Conservation (phyloP, 1,284 basidiomycete species). For the Inonotus obliquus region DNA sequence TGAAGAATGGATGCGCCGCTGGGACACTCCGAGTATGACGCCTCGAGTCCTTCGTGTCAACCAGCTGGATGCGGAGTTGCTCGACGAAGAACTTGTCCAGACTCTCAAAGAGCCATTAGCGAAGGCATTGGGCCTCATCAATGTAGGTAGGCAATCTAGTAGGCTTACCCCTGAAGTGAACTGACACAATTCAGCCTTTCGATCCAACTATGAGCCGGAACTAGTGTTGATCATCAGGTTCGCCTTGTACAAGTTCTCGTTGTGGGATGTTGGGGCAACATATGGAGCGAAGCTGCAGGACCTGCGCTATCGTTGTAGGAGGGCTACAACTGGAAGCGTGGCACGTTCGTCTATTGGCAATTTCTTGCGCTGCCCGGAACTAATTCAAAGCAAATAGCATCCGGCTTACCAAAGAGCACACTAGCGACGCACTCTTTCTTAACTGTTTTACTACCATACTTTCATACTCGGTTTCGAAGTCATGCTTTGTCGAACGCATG, state of each 20-base stretch:
- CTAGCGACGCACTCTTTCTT: slow-evolving; percentile 69
- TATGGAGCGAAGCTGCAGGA: slow-evolving; percentile 94
- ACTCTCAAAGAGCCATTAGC: slow-evolving; percentile 82
- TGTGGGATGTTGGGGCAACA: slow-evolving; percentile 78
- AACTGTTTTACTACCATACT: slow-evolving; percentile 76
- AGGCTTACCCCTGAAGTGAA: background rate
- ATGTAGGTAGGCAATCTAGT: slow-evolving; percentile 44
- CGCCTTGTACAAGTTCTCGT: slow-evolving; percentile 77
- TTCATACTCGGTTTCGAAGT: slow-evolving; percentile 67
- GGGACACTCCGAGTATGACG: slow-evolving; percentile 28
- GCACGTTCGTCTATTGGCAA: slow-evolving; percentile 30
- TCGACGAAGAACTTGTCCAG: slow-evolving; percentile 86
- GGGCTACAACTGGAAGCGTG: slow-evolving; percentile 24
- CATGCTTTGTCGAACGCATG: slow-evolving; percentile 82
- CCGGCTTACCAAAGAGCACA: slow-evolving; percentile 53
- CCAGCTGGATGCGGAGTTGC: slow-evolving; percentile 88
- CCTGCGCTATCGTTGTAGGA: slow-evolving; percentile 51
- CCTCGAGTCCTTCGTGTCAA: slow-evolving; percentile 74
- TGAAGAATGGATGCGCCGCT: slow-evolving; percentile 38
- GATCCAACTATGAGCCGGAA: slow-evolving; percentile 75
- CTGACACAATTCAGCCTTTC: slow-evolving; percentile 49
- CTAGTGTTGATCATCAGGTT: slow-evolving; percentile 73
- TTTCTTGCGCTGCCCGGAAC: slow-evolving; percentile 8
- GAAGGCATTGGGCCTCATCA: slow-evolving; percentile 66
- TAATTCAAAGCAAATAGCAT: slow-evolving; percentile 36